Conservation (phyloP, 129 eudicot genomes). For the Helianthus annuus region HanXRQr2.0-SUNRISE NC_035442.2:138365901-138366400, state of each 20-base stretch:
- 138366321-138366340: not conserved
- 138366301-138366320: not conserved
- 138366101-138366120: conserved; percentile 3
- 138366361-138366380: no score
- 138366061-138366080: conserved; percentile 4
- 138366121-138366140: not conserved
- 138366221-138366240: conserved; percentile 15
- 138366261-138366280: not conserved
- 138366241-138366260: not conserved
- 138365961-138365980: no score
- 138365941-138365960: not conserved
- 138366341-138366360: no score
- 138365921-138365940: no score
- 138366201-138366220: conserved; percentile 11
- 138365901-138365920: no score
- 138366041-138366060: conserved; percentile 8
- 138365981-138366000: no score
- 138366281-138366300: not conserved
- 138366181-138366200: conserved; percentile 27
- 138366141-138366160: conserved; percentile 14
- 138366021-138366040: not conserved
- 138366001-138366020: conserved; percentile 2
- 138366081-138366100: not conserved
- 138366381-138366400: no score
- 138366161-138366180: conserved; percentile 19